These are phyloP conservation scores for Capsicum baccatum DNA, from an alignment of 257 asterid genomes.

Conservation along the genomic window DNA sequence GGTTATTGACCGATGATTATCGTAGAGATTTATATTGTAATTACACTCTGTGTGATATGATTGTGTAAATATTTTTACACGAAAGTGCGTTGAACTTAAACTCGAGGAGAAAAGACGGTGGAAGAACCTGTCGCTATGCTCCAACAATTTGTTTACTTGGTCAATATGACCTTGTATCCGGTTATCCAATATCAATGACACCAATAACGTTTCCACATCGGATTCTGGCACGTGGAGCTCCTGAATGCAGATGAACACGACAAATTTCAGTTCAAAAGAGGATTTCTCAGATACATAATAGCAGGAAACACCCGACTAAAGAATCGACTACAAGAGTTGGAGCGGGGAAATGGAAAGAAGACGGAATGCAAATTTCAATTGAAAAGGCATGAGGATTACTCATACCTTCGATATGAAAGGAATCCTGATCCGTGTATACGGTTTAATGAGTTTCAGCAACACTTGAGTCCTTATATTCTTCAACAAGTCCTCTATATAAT, in stretches of 20 bases:
- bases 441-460: conserved; percentile 94
- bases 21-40: background rate
- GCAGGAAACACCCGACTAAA: background rate
- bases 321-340: background rate
- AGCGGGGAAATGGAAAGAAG: background rate
- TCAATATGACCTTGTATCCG: conserved; percentile 92
- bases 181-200: conserved; percentile 86
- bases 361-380: background rate
- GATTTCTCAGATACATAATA: background rate
- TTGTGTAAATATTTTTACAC: background rate
- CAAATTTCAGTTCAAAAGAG: background rate
- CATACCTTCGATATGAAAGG: conserved; percentile 94
- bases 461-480: conserved; percentile 97
- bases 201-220: conserved; percentile 89
- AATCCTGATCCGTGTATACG: conserved; percentile 89
- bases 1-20: background rate
- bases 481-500: conserved; percentile 93
- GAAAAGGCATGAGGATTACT: background rate
- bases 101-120: background rate
- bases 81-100: background rate
- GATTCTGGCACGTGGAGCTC: conserved; percentile 96
- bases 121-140: conserved; percentile 85
- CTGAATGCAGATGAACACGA: conserved; percentile 42
- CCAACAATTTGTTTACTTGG: conserved; percentile 86
- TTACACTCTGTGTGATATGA: background rate